Percentiles rank a stretch among this genome's conserved stretches.
Evolutionary conservation across 2,329 filamentous ascomycete genomes (phyloP).

Genomic region (Alternaria dauci): DNA sequence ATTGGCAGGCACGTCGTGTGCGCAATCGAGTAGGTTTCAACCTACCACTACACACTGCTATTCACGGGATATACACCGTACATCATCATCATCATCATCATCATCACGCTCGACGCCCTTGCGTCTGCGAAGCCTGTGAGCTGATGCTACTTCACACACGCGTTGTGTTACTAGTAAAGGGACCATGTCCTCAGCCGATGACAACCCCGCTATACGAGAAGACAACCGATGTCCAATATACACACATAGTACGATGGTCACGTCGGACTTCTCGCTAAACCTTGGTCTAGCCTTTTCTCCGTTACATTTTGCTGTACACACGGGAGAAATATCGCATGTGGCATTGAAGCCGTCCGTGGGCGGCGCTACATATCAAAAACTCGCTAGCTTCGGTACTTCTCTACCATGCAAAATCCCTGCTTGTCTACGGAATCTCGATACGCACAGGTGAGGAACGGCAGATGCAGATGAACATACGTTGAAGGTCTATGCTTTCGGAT

Average conservation of each 20-base stretch:
- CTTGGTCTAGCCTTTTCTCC: background rate
- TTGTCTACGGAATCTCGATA: background rate
- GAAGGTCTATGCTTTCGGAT: background rate
- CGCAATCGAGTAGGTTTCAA: slow-evolving; percentile 2
- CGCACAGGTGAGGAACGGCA: background rate
- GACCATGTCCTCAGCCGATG: background rate
- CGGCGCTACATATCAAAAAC: background rate
- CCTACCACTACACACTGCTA: background rate
- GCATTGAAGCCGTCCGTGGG: background rate
- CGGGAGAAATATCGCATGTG: background rate
- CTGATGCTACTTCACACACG: background rate
- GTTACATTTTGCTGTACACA: background rate
- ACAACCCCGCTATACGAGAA: background rate
- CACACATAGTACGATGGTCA: slow-evolving; percentile 1
- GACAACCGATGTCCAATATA: background rate
- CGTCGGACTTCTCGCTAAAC: background rate
- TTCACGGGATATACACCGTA: background rate
- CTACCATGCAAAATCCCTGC: background rate
- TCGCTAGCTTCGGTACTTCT: slow-evolving; percentile 1
- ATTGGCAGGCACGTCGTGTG: slow-evolving; percentile 3
- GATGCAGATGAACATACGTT: background rate
- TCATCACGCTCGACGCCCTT: background rate
- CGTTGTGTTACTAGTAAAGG: background rate
- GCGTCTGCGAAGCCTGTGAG: background rate
- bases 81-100: background rate